A percentile compares a stretch with the other conserved stretches of the same genome.
phyloP scores from a whole-genome alignment of 106 monocot species.

The Hemerocallis citrina region DNA sequence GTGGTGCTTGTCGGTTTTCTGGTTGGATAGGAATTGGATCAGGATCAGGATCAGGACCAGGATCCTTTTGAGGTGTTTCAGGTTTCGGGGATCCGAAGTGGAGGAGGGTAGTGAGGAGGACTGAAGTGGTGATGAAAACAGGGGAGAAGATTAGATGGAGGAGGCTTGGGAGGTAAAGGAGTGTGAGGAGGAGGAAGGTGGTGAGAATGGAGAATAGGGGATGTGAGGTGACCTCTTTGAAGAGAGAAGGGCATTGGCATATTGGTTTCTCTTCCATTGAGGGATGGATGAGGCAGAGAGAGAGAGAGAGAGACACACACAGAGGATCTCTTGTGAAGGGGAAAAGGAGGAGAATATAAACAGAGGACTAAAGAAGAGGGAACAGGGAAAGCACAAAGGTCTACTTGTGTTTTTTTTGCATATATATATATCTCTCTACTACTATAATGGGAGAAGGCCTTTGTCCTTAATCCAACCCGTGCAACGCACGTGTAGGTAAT shows the following conservation, averaged over 20 bases:
- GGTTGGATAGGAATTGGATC: not conserved
- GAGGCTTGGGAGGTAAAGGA: slow-evolving; percentile 46
- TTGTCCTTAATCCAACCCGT: too few relatives aligned
- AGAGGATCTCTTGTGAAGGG: not conserved
- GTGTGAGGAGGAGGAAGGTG: slow-evolving; percentile 22
- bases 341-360: not conserved
- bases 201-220: slow-evolving; percentile 30
- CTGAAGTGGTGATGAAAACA: slow-evolving; percentile 29
- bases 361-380: too few relatives aligned
- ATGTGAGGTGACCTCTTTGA: slow-evolving; percentile 9
- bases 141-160: slow-evolving; percentile 40
- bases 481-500: too few relatives aligned
- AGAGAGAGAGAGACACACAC: too few relatives aligned
- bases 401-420: too few relatives aligned
- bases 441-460: too few relatives aligned
- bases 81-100: slow-evolving; percentile 21
- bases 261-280: slow-evolving; percentile 2
- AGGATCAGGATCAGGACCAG: not conserved
- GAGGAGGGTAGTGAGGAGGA: slow-evolving; percentile 33
- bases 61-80: not conserved
- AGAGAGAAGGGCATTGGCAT: not conserved
- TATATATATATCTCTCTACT: too few relatives aligned
- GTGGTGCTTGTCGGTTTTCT: not conserved
- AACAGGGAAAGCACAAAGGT: too few relatives aligned
- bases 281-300: not conserved